phyloP scores from a whole-genome alignment of 2,329 filamentous ascomycete species.

The Podosphaera fusca region DNA sequence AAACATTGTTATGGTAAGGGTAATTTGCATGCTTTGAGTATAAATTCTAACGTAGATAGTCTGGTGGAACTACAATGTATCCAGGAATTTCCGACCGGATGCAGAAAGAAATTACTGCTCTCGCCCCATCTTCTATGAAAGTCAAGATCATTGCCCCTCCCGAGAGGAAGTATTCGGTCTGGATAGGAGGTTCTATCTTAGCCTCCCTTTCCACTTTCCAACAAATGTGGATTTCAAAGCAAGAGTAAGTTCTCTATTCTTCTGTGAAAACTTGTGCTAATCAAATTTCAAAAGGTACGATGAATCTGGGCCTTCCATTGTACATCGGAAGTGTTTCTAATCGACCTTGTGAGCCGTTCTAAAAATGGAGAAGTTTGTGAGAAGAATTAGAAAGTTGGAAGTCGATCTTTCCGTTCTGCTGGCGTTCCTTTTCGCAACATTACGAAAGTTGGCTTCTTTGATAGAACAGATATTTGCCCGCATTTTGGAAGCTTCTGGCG shows the following conservation, averaged over 20 bases:
- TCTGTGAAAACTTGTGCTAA: not conserved
- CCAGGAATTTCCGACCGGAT: conserved; percentile 99
- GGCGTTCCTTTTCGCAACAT: no score
- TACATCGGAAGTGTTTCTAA: conserved; percentile 99
- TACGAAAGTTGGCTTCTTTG: no score
- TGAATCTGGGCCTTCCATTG: conserved; percentile 97
- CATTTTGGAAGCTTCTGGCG: no score
- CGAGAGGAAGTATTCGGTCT: conserved; percentile 99
- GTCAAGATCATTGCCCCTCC: conserved; percentile 99
- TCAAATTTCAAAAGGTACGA: conserved; percentile 32
- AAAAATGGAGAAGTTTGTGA: no score
- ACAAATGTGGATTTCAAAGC: conserved; percentile 99
- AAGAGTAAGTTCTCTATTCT: conserved; percentile 42
- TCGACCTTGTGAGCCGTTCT: conserved; percentile 22
- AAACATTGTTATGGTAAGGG: conserved; percentile 98
- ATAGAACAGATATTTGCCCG: no score
- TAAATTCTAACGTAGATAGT: conserved; percentile 28
- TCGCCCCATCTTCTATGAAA: conserved; percentile 99
- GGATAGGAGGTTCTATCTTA: conserved; percentile 99
- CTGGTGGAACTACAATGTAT: conserved; percentile 99
- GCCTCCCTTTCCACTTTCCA: conserved; percentile 99
- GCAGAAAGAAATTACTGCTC: conserved; percentile 99
- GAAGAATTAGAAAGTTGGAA: no score
- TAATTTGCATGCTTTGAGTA: conserved; percentile 1
- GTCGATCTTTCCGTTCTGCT: no score